Evolutionary conservation across 23 red algal species (phyloP).

Genomic region (Gracilaria caudata): DNA sequence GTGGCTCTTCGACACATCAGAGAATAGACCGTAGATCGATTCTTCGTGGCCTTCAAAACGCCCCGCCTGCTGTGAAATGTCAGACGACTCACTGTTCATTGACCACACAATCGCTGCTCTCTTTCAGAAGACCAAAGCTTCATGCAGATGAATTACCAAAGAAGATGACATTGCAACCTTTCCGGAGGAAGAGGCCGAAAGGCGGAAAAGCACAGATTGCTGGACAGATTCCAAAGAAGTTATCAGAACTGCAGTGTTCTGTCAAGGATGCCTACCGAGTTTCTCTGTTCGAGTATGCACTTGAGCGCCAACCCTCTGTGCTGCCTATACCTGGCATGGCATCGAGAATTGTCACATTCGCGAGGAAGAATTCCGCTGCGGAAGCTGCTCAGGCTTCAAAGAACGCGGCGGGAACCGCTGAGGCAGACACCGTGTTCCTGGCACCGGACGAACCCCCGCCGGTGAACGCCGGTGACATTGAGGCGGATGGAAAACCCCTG

Average conservation of each 20-base stretch:
- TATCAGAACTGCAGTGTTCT: conserved; percentile 68
- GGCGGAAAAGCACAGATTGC: conserved; percentile 81
- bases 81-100: conserved; percentile 41
- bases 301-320: conserved; percentile 79
- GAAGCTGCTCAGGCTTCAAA: conserved; percentile 61
- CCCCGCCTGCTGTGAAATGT: conserved; percentile 74
- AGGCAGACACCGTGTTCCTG: conserved; percentile 86
- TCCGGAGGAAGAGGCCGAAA: conserved; percentile 77
- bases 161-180: conserved; percentile 32
- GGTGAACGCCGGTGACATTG: conserved; percentile 80
- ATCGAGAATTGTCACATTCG: conserved; percentile 78
- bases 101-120: conserved; percentile 42
- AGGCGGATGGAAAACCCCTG: conserved; percentile 70
- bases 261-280: conserved; percentile 80
- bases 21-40: conserved; percentile 60
- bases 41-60: conserved; percentile 73
- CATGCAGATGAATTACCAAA: conserved; percentile 19
- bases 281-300: conserved; percentile 87
- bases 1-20: conserved; percentile 36
- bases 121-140: conserved; percentile 70
- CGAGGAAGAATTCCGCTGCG: conserved; percentile 70
- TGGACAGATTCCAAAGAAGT: conserved; percentile 82
- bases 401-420: conserved; percentile 65
- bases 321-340: conserved; percentile 96
- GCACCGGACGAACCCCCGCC: conserved; percentile 94